Evolutionary conservation across 192 early-diverging fungal genomes (phyloP).

Genomic region (Chytriomyces sp.): DNA sequence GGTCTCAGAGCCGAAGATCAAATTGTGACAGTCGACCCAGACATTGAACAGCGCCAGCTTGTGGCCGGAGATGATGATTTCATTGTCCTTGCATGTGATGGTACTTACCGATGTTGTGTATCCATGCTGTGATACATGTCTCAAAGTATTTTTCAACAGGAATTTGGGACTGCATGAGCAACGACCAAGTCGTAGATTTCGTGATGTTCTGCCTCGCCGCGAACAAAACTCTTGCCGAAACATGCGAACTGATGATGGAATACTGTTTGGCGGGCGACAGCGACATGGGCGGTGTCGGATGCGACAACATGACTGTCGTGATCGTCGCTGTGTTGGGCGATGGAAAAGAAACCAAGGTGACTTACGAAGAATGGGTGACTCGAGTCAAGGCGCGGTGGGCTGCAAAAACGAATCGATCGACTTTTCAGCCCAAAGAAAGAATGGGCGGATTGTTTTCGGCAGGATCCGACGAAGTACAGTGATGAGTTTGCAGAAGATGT

Average conservation of each 20-base stretch:
- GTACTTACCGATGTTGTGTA: conserved; percentile 43
- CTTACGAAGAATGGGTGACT: conserved; percentile 26
- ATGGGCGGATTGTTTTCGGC: no score
- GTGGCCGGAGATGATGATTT: conserved; percentile 80
- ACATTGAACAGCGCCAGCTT: conserved; percentile 69
- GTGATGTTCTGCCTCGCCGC: conserved; percentile 73
- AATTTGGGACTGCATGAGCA: conserved; percentile 97
- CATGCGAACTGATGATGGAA: conserved; percentile 92
- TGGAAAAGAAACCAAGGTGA: conserved; percentile 1
- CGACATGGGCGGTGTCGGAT: conserved; percentile 90
- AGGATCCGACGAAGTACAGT: no score
- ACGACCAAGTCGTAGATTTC: conserved; percentile 88
- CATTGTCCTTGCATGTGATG: conserved; percentile 95
- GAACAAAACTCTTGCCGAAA: conserved; percentile 62
- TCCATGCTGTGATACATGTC: conserved; percentile 1
- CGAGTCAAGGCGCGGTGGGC: conserved; percentile 25
- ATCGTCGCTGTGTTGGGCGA: conserved; percentile 85
- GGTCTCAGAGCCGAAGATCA: conserved; percentile 83
- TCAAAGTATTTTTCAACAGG: conserved; percentile 56
- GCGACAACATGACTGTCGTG: conserved; percentile 99
- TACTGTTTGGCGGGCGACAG: conserved; percentile 86
- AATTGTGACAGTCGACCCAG: conserved; percentile 92
- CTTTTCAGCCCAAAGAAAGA: conserved; percentile 15
- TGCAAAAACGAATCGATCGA: conserved; percentile 5
- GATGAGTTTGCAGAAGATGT: no score